A percentile compares a stretch with the other conserved stretches of the same genome.
These are phyloP conservation scores for Globisporangium iwayamae DNA, from an alignment of 352 stramenopile species.

Conservation along the genomic window DNA sequence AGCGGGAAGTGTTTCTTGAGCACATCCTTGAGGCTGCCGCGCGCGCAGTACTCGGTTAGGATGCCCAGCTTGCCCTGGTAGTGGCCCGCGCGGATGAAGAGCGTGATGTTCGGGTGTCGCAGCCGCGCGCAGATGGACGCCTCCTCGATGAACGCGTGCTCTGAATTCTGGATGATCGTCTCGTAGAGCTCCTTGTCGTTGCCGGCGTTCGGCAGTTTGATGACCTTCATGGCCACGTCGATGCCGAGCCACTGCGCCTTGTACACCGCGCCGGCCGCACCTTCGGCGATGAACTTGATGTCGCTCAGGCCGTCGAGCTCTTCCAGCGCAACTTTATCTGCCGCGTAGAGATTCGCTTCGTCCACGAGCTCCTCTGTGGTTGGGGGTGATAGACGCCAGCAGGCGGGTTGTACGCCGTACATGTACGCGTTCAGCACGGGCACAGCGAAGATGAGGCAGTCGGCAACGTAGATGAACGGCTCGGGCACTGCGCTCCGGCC, in stretches of 20 bases:
- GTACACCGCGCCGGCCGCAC: constrained; percentile 55
- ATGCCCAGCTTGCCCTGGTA: constrained; percentile 62
- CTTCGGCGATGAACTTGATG: constrained; percentile 45
- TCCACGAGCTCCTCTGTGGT: constrained; percentile 13
- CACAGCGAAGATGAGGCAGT: constrained; percentile 53
- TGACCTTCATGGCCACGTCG: constrained; percentile 67
- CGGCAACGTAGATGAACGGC: constrained; percentile 31
- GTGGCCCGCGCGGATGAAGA: constrained; percentile 66
- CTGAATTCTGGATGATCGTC: constrained; percentile 54
- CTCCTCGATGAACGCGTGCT: constrained; percentile 68
- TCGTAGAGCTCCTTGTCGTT: constrained; percentile 45
- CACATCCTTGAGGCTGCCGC: constrained; percentile 61
- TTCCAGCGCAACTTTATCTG: constrained; percentile 25
- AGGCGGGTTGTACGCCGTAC: constrained; percentile 54
- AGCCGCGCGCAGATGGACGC: constrained; percentile 53
- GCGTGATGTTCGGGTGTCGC: constrained; percentile 68
- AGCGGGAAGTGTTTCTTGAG: constrained; percentile 51
- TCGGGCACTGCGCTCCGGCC: constrained; percentile 21
- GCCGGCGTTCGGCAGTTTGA: constrained; percentile 38
- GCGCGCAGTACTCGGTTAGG: constrained; percentile 65
- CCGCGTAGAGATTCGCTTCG: constrained; percentile 12
- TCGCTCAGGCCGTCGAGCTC: constrained; percentile 19
- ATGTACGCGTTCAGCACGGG: constrained; percentile 60
- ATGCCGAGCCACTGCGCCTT: constrained; percentile 77
- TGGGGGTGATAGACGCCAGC: constrained; percentile 24